A percentile compares a stretch with the other conserved stretches of the same genome.
These are phyloP conservation scores for Candida fluviatilis DNA, from an alignment of 805 yeast genomes.

Conservation along the genomic window DNA sequence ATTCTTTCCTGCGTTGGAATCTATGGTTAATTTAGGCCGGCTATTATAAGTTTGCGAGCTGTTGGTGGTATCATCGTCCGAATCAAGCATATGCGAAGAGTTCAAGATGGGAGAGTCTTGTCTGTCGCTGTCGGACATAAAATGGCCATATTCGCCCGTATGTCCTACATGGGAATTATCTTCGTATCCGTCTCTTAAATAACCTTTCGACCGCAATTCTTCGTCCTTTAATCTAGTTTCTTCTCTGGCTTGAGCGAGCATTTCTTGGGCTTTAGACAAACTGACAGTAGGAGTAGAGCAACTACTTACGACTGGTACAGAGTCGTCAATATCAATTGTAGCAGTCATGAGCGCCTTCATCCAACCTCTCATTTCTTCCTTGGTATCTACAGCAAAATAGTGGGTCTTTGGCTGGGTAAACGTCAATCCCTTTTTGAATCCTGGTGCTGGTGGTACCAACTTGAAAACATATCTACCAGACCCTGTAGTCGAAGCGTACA, in stretches of 20 bases:
- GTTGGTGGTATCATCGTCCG: constrained; percentile 30
- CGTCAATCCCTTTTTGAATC: constrained; percentile 89
- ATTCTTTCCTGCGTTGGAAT: constrained; percentile 18
- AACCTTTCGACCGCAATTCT: constrained; percentile 42
- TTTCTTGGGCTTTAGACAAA: constrained; percentile 77
- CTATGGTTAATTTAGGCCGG: constrained; percentile 29
- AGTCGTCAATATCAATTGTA: constrained; percentile 91
- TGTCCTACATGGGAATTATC: neutral
- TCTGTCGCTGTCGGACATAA: constrained; percentile 12
- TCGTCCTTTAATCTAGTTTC: constrained; percentile 57
- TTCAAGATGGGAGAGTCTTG: constrained; percentile 24
- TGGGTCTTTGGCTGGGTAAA: constrained; percentile 96
- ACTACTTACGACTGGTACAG: constrained; percentile 86
- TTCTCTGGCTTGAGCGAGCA: constrained; percentile 78
- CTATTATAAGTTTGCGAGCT: constrained; percentile 15
- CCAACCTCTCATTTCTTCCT: constrained; percentile 93
- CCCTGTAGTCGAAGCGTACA: constrained; percentile 91
- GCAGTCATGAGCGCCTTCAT: constrained; percentile 92
- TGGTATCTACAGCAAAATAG: constrained; percentile 90
- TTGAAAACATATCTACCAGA: constrained; percentile 93
- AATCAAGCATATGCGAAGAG: constrained; percentile 27
- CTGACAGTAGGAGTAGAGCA: constrained; percentile 96
- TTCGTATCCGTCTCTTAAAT: constrained; percentile 23
- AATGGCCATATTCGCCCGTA: constrained; percentile 2
- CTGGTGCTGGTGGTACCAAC: constrained; percentile 95